Evolutionary conservation across 192 early-diverging fungal species (phyloP), one percentile per base, ranked within the genome.

Genomic region (Coemansia sp.): DNA sequence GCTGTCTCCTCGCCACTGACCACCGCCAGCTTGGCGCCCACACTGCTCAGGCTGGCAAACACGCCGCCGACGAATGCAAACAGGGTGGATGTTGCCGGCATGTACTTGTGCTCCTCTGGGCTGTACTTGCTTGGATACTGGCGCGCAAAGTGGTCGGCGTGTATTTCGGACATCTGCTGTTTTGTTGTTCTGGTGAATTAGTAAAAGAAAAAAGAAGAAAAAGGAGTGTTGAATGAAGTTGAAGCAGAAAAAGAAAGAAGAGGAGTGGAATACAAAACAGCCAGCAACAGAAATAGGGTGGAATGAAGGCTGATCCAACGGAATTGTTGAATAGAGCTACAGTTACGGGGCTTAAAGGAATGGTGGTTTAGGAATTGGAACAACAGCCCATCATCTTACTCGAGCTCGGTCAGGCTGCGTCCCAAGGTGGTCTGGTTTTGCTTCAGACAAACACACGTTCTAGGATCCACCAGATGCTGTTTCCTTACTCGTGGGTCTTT

Each of bases 11-110:
- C 39, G 32, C 57, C 16, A 6, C 39, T 37, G 9, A 40, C 57
- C 8, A 59, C 57, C 19, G 87, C 88, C 16, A 94, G 84, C 64
- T 95, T 95, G 61, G 91, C 91, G 84, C 89, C 91, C 21, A 94
- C 88, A 11, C 91, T 93, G 40, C 93, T 87, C 18, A 91, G 76
- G 43, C 91, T 85, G 0, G 92, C 94, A 73, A 91, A 88, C 3
- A 85, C 67, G 5, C 94, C 94, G 21, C 90, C 90, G 7, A 89
- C 51, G 4, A 77, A 52, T 12, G 79, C 79, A 26, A 76, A 82
- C 8, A 82, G 63, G 37, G 45, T 71, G 54, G 79, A 76, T 1
- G 74, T 66, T n/a, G 68, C 42, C 10, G 54, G 67, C 36, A 73
- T 36, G 52, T 67, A 58, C 26, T 15, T 18, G 62, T 61, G 46